phyloP scores from a whole-genome alignment of 148 eudicot genomes.

The Silene conica region DNA sequence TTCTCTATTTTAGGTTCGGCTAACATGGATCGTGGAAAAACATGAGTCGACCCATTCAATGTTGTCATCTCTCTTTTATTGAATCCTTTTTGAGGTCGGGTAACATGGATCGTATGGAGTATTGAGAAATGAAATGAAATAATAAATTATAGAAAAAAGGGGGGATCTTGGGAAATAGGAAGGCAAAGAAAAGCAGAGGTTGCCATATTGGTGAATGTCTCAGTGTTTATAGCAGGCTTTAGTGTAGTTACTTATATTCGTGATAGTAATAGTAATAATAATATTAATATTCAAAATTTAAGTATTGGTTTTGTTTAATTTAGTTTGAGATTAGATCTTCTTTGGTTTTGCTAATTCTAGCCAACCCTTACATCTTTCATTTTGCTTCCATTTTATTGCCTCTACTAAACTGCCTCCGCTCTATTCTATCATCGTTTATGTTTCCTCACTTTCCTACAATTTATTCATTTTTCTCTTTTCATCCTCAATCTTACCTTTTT shows the following conservation, averaged over 20 bases:
- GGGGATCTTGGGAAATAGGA: slow-evolving; percentile 11
- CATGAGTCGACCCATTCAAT: too few species aligned
- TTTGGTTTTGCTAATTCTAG: slow-evolving; percentile 20
- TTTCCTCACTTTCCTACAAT: not conserved
- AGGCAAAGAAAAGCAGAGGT: slow-evolving; percentile 19
- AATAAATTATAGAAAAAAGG: not conserved
- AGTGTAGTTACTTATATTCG: slow-evolving; percentile 20
- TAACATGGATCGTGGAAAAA: not conserved
- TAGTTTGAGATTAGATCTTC: slow-evolving; percentile 11
- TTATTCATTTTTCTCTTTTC: not conserved
- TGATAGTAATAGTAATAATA: not conserved
- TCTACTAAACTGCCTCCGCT: slow-evolving; percentile 19
- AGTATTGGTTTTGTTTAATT: slow-evolving; percentile 17
- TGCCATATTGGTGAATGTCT: slow-evolving; percentile 62
- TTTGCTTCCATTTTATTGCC: slow-evolving; percentile 13
- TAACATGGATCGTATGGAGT: not conserved
- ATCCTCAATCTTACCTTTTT: too few species aligned
- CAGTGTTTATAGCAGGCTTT: slow-evolving; percentile 41
- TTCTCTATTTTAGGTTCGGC: not conserved
- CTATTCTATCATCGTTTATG: too few species aligned
- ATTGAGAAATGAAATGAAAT: not conserved
- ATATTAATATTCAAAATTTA: not conserved
- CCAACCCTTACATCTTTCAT: not conserved
- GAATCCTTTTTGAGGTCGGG: not conserved
- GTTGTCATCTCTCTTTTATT: too few species aligned